Base-by-base conservation (phyloP, 2,329 filamentous ascomycete species). In the Juglanconis sp. region DNA sequence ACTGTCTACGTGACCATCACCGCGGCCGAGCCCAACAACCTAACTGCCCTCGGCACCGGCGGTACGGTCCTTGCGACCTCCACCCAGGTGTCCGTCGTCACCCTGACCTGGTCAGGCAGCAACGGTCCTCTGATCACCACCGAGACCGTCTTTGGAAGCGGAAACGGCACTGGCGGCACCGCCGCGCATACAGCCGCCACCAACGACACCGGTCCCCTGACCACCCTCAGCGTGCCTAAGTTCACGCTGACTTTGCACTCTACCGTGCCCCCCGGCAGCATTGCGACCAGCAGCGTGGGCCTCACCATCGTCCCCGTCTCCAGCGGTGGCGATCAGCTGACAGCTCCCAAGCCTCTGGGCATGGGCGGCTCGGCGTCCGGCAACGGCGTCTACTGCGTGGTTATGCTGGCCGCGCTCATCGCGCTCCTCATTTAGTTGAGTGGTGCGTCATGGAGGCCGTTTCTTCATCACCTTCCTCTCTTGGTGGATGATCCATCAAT, bases 341-440 rank as follows among this genome's bases (percentile, higher is more conserved):
- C 69, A 2, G 68, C 71, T 59, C 72, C 69, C 38, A 62, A 64
- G 53, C 60, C 60, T 3, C 13, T 62, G 46, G 65, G 68, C 58
- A 73, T 68, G 54, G 68, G 69, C 60, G 68, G 68, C 17, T 66
- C 70, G 58, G 68, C 70, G 56, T 66, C 67, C 24, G 69, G 71
- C 61, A 70, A 71, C 57, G 66, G 76, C 32, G 69, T 70, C 17
- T 59, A 54, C 46, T 74, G 71, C 62, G 65, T 69, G 42, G 65
- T 77, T 64, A 71, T 78, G 71, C 65, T 77, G 56, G 60, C 75
- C 42, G 71, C 71, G 11, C n/a, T 66, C 50, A 63, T 74, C 53
- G 69, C 73, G 68, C 69, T 73, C 44, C 60, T 71, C 50, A 62
- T 75, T 57, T 78, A 69, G 36, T 38, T 10, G 38, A 42, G 38